phyloP scores from a whole-genome alignment of 2,329 filamentous ascomycete species.

The Pyrenophora seminiperda region DNA sequence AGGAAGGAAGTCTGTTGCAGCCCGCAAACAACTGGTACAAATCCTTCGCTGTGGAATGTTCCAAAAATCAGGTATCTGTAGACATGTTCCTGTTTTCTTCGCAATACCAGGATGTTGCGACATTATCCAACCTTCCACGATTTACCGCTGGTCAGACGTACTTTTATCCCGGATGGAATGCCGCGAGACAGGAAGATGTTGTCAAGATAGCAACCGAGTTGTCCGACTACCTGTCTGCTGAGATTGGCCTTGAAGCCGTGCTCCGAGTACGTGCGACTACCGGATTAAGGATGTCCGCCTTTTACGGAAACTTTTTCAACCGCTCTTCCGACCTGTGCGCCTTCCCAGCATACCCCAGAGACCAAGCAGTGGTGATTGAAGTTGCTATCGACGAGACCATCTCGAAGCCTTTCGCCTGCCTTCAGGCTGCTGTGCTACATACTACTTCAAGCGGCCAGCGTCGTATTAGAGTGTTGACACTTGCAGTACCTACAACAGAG shows the following conservation, averaged over 20 bases:
- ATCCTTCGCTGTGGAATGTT: slow-evolving; percentile 97
- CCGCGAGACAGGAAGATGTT: slow-evolving; percentile 88
- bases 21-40: slow-evolving; percentile 98
- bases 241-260: slow-evolving; percentile 95
- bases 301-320: slow-evolving; percentile 99
- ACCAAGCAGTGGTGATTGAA: slow-evolving; percentile 97
- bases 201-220: slow-evolving; percentile 98
- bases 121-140: slow-evolving; percentile 89
- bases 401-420: slow-evolving; percentile 85
- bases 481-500: slow-evolving; percentile 90
- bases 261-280: slow-evolving; percentile 94
- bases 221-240: slow-evolving; percentile 92
- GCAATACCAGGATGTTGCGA: slow-evolving; percentile 87
- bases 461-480: slow-evolving; percentile 89
- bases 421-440: slow-evolving; percentile 86
- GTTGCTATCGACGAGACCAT: slow-evolving; percentile 96
- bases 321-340: slow-evolving; percentile 95
- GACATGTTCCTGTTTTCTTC: slow-evolving; percentile 47
- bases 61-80: slow-evolving; percentile 97
- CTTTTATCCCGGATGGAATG: slow-evolving; percentile 98
- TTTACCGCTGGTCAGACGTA: slow-evolving; percentile 98
- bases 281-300: slow-evolving; percentile 92
- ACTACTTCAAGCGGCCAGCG: slow-evolving; percentile 98
- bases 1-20: slow-evolving; percentile 85
- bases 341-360: slow-evolving; percentile 95